phyloP scores from a whole-genome alignment of 1,139 yeast genomes.

The Yamadazyma mexicana region DNA sequence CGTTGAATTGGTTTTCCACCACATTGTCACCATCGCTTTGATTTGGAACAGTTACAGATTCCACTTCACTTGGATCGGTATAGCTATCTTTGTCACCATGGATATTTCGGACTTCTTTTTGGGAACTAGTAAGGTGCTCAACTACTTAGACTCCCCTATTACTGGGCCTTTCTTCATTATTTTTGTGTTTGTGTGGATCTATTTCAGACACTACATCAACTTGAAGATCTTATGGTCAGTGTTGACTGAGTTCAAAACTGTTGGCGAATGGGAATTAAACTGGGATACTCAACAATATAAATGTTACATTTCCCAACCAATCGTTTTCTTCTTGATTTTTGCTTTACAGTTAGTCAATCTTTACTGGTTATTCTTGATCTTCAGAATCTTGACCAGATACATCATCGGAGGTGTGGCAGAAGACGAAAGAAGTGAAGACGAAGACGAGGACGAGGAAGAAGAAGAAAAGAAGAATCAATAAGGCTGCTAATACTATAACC shows the following conservation, averaged over 20 bases:
- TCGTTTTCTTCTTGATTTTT: conserved; percentile 72
- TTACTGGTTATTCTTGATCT: conserved; percentile 83
- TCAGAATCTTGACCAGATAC: conserved; percentile 72
- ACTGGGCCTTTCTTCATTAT: conserved; percentile 66
- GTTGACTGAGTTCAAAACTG: conserved; percentile 79
- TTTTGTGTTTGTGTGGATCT: conserved; percentile 77
- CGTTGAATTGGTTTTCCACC: conserved; percentile 88
- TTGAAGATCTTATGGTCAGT: conserved; percentile 83
- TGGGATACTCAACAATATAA: conserved; percentile 95
- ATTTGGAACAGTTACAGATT: conserved; percentile 90
- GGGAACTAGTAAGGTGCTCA: conserved; percentile 78
- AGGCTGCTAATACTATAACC: too few relatives aligned
- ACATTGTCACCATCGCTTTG: conserved; percentile 83
- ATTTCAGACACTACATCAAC: conserved; percentile 85
- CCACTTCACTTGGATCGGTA: conserved; percentile 95
- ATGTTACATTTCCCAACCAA: conserved; percentile 92
- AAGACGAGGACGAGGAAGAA: conserved; percentile 51
- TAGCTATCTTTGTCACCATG: conserved; percentile 91
- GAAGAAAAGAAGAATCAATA: too few relatives aligned
- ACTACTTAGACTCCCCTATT: conserved; percentile 70
- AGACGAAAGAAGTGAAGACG: conserved; percentile 93
- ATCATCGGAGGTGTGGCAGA: conserved; percentile 57
- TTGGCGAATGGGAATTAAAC: conserved; percentile 78
- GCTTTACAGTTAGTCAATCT: conserved; percentile 83
- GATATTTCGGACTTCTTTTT: conserved; percentile 91